phyloP scores from a whole-genome alignment of 1,139 yeast species.

The Geotrichum cucujoidarum region DNA sequence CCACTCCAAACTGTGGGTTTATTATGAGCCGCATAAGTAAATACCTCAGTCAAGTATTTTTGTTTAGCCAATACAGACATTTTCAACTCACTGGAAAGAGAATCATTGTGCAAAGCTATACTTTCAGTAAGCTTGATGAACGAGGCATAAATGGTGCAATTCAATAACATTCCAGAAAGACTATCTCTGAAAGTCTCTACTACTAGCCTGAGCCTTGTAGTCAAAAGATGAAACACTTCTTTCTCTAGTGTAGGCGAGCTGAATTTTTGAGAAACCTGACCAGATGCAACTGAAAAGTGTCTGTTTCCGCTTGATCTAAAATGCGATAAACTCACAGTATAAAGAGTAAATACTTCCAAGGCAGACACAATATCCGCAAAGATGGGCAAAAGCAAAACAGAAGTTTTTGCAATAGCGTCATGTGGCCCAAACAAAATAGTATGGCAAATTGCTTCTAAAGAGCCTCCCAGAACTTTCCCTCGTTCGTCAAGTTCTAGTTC shows the following conservation, averaged over 20 bases:
- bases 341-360: conserved; percentile 46
- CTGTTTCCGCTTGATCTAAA: conserved; percentile 2
- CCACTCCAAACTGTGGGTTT: conserved; percentile 28
- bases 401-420: conserved; percentile 41
- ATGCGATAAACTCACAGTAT: conserved; percentile 31
- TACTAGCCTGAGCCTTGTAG: conserved; percentile 28
- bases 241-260: background rate
- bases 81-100: conserved; percentile 43
- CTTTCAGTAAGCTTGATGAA: conserved; percentile 43
- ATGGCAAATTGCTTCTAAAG: conserved; percentile 70
- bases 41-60: conserved; percentile 39
- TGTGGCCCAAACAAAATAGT: conserved; percentile 54
- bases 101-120: conserved; percentile 45
- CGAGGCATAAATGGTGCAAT: conserved; percentile 42
- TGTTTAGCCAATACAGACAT: conserved; percentile 41
- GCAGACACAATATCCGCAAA: conserved; percentile 55
- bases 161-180: conserved; percentile 53
- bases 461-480: conserved; percentile 46
- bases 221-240: background rate
- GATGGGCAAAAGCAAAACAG: conserved; percentile 59
- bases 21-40: conserved; percentile 26
- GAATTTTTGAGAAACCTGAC: background rate
- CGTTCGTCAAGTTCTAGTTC: conserved; percentile 46
- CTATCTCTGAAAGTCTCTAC: conserved; percentile 44
- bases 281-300: no score